phyloP scores from a whole-genome alignment of 208 protist species.

The Borovskyia barvae region DNA sequence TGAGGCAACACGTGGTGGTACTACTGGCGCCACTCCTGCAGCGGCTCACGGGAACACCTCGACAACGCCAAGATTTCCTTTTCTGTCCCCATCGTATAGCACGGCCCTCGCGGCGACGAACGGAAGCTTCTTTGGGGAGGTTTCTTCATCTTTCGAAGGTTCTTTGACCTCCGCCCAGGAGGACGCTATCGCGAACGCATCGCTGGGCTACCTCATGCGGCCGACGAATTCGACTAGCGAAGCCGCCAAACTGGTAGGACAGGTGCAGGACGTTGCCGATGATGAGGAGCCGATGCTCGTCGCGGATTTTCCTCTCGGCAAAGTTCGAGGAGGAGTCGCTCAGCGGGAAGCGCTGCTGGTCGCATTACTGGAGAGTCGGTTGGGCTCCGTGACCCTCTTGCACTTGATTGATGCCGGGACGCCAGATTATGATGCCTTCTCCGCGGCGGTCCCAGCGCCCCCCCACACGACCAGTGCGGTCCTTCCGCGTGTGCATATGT shows the following conservation, averaged over 20 bases:
- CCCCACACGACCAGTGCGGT: not conserved
- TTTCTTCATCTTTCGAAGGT: slow-evolving; percentile 6
- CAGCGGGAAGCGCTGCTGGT: slow-evolving; percentile 48
- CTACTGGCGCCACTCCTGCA: not conserved
- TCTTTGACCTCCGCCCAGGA: slow-evolving; percentile 2
- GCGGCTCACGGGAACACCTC: too few species aligned
- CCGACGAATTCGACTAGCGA: slow-evolving; percentile 8
- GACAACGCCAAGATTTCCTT: slow-evolving; percentile 4
- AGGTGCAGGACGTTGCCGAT: slow-evolving; percentile 13
- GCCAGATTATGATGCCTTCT: slow-evolving; percentile 42
- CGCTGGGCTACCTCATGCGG: slow-evolving; percentile 18
- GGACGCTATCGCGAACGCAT: slow-evolving; percentile 7
- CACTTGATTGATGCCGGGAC: slow-evolving; percentile 56
- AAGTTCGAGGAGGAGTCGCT: slow-evolving; percentile 28
- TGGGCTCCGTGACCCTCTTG: slow-evolving; percentile 30
- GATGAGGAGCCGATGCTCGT: slow-evolving; percentile 23
- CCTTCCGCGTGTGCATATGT: slow-evolving; percentile 52
- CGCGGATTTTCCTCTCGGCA: slow-evolving; percentile 23
- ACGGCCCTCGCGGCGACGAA: not conserved
- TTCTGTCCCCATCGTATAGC: slow-evolving; percentile 15
- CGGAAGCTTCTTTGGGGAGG: slow-evolving; percentile 22
- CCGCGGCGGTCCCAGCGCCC: slow-evolving; percentile 23
- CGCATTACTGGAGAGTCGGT: slow-evolving; percentile 31
- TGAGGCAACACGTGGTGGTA: not conserved
- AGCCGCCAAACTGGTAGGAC: not conserved